Evolutionary conservation across 176 grass and related monocot species (phyloP).

Genomic region (Oryza punctata): DNA sequence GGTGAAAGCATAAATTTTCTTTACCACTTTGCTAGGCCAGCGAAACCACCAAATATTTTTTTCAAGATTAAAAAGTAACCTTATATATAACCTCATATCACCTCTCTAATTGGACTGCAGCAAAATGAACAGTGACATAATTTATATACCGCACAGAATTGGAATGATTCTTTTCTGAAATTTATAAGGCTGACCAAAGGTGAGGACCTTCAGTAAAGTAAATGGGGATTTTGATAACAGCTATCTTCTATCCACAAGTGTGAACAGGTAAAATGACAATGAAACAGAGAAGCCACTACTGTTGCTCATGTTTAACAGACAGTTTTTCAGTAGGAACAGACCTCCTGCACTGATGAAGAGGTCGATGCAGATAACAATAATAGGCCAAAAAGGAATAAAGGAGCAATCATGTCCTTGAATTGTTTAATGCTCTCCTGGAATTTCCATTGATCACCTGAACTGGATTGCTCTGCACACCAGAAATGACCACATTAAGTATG

Average conservation of each 20-base stretch:
- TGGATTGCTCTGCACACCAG: slow-evolving; percentile 56
- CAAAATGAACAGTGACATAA: slow-evolving; percentile 7
- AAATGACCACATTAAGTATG: slow-evolving; percentile 24
- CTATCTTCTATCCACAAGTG: slow-evolving; percentile 10
- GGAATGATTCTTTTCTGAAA: slow-evolving; percentile 16
- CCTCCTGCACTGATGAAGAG: slow-evolving; percentile 54
- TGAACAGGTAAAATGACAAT: not conserved
- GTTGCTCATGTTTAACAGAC: not conserved
- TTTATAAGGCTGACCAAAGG: slow-evolving; percentile 18
- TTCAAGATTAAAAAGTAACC: not conserved
- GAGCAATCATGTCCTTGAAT: slow-evolving; percentile 57
- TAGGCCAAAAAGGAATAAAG: slow-evolving; percentile 61
- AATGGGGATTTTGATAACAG: not conserved
- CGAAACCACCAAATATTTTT: not conserved
- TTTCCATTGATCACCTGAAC: slow-evolving; percentile 56
- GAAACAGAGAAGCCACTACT: slow-evolving; percentile 9
- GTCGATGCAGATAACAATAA: slow-evolving; percentile 52
- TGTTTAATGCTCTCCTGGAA: slow-evolving; percentile 57
- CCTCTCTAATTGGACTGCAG: slow-evolving; percentile 1
- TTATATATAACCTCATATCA: slow-evolving; percentile 11
- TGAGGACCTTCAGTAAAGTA: slow-evolving; percentile 19
- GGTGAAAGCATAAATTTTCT: slow-evolving; percentile 2
- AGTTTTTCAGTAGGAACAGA: slow-evolving; percentile 14
- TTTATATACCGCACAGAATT: slow-evolving; percentile 12
- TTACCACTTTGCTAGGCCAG: not conserved